Percentiles rank a stretch among this genome's conserved stretches.
Conservation (phyloP, 75 land plant species). For the Picea sitchensis region DNA sequence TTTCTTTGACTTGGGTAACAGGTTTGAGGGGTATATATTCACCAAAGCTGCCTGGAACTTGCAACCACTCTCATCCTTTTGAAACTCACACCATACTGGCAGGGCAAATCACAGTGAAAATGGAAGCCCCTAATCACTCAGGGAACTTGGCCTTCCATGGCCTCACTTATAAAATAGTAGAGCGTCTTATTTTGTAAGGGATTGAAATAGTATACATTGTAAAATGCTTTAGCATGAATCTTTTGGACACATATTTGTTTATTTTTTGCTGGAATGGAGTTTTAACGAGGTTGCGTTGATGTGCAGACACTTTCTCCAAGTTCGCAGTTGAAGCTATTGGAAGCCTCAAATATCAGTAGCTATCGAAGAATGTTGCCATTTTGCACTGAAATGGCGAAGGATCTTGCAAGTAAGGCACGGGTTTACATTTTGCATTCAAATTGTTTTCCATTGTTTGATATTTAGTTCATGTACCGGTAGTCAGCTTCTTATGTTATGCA, state of each 20-base stretch:
- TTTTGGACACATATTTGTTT: neutral
- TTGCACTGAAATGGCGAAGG: conserved; percentile 18
- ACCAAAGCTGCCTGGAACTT: too few species aligned
- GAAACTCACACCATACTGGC: too few species aligned
- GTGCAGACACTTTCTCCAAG: conserved; percentile 21
- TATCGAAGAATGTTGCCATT: conserved; percentile 39
- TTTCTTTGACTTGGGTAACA: too few species aligned
- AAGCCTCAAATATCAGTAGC: conserved; percentile 18
- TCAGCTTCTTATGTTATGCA: neutral
- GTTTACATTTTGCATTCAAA: neutral
- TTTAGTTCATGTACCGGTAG: neutral
- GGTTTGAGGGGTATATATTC: too few species aligned
- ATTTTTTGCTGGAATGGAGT: neutral
- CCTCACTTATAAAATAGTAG: too few species aligned
- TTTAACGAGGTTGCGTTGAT: neutral
- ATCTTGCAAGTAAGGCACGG: conserved; percentile 14
- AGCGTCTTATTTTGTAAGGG: neutral
- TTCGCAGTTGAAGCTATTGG: conserved; percentile 19
- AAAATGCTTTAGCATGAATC: neutral
- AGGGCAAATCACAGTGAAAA: too few species aligned
- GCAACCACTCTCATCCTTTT: too few species aligned
- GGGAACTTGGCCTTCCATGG: too few species aligned
- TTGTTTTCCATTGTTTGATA: neutral
- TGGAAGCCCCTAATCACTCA: too few species aligned
- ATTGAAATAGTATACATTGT: neutral